Evolutionary conservation across 352 stramenopile genomes (phyloP).

Genomic region (Pythium biforme): DNA sequence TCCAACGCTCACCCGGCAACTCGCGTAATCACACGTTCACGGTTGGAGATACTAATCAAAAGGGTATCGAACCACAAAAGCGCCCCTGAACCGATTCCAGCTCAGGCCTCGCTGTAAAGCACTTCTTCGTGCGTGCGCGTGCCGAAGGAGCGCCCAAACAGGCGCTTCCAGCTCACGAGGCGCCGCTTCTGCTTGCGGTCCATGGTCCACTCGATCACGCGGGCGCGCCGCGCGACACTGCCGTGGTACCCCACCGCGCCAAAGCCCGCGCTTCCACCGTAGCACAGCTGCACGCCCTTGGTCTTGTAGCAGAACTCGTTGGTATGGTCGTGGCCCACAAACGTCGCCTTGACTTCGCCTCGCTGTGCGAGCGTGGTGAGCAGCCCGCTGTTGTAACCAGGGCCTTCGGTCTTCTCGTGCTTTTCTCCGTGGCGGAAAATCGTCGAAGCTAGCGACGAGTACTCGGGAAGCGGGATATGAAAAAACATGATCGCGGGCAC

Average conservation of each 20-base stretch:
- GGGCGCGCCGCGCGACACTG: constrained; percentile 40
- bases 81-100: too few relatives aligned
- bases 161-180: constrained; percentile 33
- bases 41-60: too few relatives aligned
- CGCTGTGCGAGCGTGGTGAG: constrained; percentile 42
- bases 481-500: constrained; percentile 65
- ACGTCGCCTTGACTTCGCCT: constrained; percentile 60
- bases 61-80: too few relatives aligned
- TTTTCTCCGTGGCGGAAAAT: constrained; percentile 9
- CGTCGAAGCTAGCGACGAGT: constrained; percentile 6
- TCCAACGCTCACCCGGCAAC: too few relatives aligned
- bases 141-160: constrained; percentile 15
- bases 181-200: constrained; percentile 24
- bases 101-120: constrained; percentile 10
- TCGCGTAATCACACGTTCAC: too few relatives aligned
- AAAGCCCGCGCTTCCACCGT: constrained; percentile 52
- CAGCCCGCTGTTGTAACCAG: constrained; percentile 42
- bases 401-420: constrained; percentile 23
- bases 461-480: constrained; percentile 62
- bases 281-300: constrained; percentile 51
- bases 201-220: constrained; percentile 58
- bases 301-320: constrained; percentile 58
- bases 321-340: constrained; percentile 58
- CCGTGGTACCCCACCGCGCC: constrained; percentile 33
- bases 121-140: constrained; percentile 11